Percentiles rank a stretch among this genome's conserved stretches.
phyloP scores from a whole-genome alignment of 495 filamentous ascomycete genomes.

The Penicillium paxilli region DNA sequence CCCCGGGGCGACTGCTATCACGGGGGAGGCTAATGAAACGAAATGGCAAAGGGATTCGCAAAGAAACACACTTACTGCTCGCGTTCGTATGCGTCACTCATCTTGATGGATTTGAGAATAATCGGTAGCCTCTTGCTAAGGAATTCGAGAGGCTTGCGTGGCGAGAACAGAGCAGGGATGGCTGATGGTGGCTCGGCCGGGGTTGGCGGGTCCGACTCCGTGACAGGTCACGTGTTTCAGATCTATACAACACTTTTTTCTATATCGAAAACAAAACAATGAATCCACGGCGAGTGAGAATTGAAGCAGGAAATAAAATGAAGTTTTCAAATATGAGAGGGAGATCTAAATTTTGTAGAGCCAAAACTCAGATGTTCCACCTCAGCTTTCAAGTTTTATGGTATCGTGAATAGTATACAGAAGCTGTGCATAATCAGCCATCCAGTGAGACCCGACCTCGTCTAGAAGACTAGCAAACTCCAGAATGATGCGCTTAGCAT shows the following conservation, averaged over 20 bases:
- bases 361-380: no score
- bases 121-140: neutral
- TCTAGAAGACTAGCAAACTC: conserved; percentile 11
- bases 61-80: conserved; percentile 57
- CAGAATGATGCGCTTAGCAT: conserved; percentile 13
- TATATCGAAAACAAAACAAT: no score
- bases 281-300: neutral
- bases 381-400: neutral
- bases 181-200: conserved; percentile 14
- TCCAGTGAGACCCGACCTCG: conserved; percentile 14
- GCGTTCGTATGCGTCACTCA: conserved; percentile 96
- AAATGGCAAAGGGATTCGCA: neutral
- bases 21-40: neutral
- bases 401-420: conserved; percentile 13
- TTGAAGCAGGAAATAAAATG: neutral
- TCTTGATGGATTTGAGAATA: conserved; percentile 34
- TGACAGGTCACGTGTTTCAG: conserved; percentile 16
- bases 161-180: neutral
- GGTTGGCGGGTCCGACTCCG: conserved; percentile 5
- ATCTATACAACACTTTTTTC: neutral
- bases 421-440: conserved; percentile 10
- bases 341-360: no score
- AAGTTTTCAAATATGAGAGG: neutral
- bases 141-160: neutral
- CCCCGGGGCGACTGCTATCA: neutral